phyloP scores from a whole-genome alignment of 192 early-diverging fungal species.

The Coemansia biformis region DNA sequence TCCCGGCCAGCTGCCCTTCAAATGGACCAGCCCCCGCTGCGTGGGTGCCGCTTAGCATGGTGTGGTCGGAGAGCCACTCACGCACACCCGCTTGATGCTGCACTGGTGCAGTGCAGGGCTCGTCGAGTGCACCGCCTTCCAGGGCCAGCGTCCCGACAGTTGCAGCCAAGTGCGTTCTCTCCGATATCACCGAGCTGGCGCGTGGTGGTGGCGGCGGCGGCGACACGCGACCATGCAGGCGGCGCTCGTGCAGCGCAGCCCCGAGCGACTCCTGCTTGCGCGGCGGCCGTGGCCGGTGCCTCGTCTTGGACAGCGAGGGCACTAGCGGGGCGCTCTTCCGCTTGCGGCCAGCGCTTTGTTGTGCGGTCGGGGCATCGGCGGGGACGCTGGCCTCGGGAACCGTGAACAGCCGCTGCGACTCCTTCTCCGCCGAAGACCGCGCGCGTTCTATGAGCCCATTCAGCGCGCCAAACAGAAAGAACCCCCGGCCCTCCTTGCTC shows the following conservation, averaged over 20 bases:
- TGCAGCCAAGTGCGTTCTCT: constrained; percentile 17
- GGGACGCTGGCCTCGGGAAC: background rate
- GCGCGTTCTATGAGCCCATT: constrained; percentile 42
- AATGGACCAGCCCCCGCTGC: no score
- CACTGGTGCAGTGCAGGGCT: no score
- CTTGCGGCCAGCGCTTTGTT: background rate
- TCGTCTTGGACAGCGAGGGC: no score
- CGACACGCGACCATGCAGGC: background rate
- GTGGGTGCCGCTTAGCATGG: no score
- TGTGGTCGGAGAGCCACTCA: no score
- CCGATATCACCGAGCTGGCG: constrained; percentile 17
- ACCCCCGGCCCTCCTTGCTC: constrained; percentile 21
- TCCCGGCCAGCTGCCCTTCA: no score
- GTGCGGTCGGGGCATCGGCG: no score
- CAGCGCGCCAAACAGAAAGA: constrained; percentile 33
- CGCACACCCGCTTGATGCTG: no score
- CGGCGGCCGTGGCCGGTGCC: constrained; percentile 7
- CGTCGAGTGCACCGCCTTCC: background rate
- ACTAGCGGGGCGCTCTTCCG: constrained; percentile 4
- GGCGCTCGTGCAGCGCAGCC: background rate
- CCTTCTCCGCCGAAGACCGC: constrained; percentile 38
- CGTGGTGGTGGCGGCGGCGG: constrained; percentile 2
- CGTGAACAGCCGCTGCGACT: constrained; percentile 34
- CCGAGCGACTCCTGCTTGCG: constrained; percentile 1
- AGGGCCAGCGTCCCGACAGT: constrained; percentile 23